These are phyloP conservation scores for Yamadazyma diospyri DNA, from an alignment of 1,139 yeast species.

Conservation along the genomic window DNA sequence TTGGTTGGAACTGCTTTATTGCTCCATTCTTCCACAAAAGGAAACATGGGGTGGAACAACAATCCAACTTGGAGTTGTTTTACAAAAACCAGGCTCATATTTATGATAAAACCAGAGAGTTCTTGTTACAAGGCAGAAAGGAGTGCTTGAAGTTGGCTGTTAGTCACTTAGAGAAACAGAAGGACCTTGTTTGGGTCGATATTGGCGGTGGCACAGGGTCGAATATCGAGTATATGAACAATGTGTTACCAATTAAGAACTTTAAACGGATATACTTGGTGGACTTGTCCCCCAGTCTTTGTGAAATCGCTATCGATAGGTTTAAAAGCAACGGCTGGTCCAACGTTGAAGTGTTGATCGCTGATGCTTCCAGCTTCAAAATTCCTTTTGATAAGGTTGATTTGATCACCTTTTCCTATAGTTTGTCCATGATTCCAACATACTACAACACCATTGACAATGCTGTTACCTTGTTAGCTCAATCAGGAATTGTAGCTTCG, in stretches of 20 bases:
- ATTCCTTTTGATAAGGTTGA: slow-evolving; percentile 49
- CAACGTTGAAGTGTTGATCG: slow-evolving; percentile 66
- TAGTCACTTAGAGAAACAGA: slow-evolving; percentile 43
- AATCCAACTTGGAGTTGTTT: slow-evolving; percentile 65
- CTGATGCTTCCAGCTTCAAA: slow-evolving; percentile 70
- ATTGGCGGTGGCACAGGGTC: slow-evolving; percentile 86
- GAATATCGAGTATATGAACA: slow-evolving; percentile 74
- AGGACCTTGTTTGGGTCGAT: slow-evolving; percentile 71
- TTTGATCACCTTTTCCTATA: slow-evolving; percentile 72
- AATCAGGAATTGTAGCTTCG: slow-evolving; percentile 59
- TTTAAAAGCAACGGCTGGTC: slow-evolving; percentile 50
- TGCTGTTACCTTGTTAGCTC: slow-evolving; percentile 50
- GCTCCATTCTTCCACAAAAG: slow-evolving; percentile 55
- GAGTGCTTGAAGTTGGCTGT: slow-evolving; percentile 59
- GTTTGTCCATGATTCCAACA: slow-evolving; percentile 81
- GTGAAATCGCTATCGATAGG: slow-evolving; percentile 65
- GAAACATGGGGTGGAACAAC: slow-evolving; percentile 35
- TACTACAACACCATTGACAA: slow-evolving; percentile 79
- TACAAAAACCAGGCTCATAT: slow-evolving; percentile 74
- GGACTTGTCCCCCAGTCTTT: slow-evolving; percentile 73
- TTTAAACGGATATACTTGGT: slow-evolving; percentile 69
- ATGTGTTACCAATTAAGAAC: slow-evolving; percentile 44
- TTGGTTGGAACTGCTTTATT: slow-evolving; percentile 57
- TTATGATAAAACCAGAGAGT: slow-evolving; percentile 66
- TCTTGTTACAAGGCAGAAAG: slow-evolving; percentile 67